phyloP scores from a whole-genome alignment of 2,329 filamentous ascomycete genomes.

The Botrytis medusae region DNA sequence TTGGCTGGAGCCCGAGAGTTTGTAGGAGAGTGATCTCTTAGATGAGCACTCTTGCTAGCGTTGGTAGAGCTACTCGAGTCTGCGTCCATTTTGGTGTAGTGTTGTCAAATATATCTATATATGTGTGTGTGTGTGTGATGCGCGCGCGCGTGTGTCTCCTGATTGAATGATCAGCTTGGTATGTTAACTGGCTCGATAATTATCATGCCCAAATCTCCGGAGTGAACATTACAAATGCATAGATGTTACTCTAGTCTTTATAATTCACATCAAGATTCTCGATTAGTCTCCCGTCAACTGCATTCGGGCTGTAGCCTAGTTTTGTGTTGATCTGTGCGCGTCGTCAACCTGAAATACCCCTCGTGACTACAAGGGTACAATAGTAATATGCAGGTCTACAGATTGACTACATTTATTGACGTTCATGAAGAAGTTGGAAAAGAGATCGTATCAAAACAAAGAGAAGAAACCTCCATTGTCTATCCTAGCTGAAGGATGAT shows the following conservation, averaged over 20 bases:
- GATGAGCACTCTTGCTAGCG: neutral
- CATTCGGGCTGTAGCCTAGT: neutral
- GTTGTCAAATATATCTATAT: neutral
- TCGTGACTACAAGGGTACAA: neutral
- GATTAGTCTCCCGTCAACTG: neutral
- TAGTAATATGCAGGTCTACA: neutral
- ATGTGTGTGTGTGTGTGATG: no score
- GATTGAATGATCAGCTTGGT: neutral
- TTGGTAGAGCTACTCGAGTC: neutral
- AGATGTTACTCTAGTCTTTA: neutral
- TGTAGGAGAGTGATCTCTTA: neutral
- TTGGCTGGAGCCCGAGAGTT: neutral
- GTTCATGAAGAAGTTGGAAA: neutral
- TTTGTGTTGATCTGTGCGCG: neutral
- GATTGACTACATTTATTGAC: neutral
- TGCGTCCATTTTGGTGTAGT: neutral
- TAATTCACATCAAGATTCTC: neutral
- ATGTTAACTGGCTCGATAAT: neutral
- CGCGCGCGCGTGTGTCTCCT: neutral
- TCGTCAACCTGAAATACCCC: neutral
- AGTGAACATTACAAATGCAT: neutral
- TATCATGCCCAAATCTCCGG: neutral
- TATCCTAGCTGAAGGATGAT: neutral
- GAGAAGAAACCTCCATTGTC: neutral
- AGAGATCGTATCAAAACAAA: neutral